A percentile compares a stretch with the other conserved stretches of the same genome.
Conservation (phyloP, 73 alveolate genomes). For the Tetrahymena borealis region DNA sequence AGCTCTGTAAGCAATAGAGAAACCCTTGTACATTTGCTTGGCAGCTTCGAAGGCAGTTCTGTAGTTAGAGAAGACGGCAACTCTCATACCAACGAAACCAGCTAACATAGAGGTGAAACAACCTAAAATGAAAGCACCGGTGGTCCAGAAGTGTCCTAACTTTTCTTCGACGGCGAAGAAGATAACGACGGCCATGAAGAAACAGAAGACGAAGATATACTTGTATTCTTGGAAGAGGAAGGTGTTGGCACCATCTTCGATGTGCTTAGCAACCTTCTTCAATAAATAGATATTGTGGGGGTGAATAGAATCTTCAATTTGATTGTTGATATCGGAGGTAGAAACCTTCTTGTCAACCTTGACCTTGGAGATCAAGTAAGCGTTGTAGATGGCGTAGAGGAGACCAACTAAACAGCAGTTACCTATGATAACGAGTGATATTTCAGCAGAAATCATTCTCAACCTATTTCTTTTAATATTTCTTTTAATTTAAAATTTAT, state of each 20-base stretch:
- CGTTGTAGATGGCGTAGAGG: conserved; percentile 29
- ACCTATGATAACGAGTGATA: background rate
- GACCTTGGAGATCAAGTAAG: background rate
- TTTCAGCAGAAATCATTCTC: background rate
- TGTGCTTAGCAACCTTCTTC: conserved; percentile 31
- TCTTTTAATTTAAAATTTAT: background rate
- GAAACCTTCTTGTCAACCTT: conserved; percentile 19
- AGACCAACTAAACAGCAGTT: conserved; percentile 17
- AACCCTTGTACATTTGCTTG: conserved; percentile 62
- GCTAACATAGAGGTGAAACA: conserved; percentile 63
- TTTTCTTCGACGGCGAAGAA: conserved; percentile 59
- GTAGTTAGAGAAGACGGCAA: conserved; percentile 75
- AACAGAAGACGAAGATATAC: conserved; percentile 50
- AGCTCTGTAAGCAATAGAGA: conserved; percentile 75
- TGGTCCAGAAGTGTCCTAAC: conserved; percentile 72
- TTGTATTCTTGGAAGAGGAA: conserved; percentile 73
- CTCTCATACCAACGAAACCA: conserved; percentile 76
- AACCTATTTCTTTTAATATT: background rate
- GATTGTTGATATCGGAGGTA: conserved; percentile 5
- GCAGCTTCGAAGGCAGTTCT: conserved; percentile 56
- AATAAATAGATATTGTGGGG: conserved; percentile 15
- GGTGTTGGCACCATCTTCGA: conserved; percentile 69
- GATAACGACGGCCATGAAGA: conserved; percentile 55
- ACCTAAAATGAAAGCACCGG: conserved; percentile 69
- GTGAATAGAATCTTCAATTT: conserved; percentile 8